Conservation (phyloP, 2,329 filamentous ascomycete species). For the Colletotrichum sp. region DNA sequence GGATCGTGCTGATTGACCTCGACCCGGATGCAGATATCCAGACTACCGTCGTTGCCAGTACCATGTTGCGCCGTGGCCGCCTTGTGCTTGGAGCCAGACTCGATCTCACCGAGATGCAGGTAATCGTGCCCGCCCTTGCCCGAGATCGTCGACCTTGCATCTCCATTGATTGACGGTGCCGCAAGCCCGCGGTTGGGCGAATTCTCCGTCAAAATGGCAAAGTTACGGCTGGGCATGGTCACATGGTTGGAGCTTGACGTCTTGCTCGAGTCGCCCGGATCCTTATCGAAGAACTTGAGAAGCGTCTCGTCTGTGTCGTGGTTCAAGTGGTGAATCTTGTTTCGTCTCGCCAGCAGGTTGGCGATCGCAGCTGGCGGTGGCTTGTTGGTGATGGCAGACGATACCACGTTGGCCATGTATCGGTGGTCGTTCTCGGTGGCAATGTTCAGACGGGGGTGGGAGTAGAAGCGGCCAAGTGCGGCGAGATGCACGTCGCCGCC, state of each 20-base stretch:
- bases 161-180: slow-evolving; percentile 21
- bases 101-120: slow-evolving; percentile 77
- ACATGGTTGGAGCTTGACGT: slow-evolving; percentile 78
- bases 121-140: slow-evolving; percentile 72
- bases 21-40: slow-evolving; percentile 86
- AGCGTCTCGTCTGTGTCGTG: slow-evolving; percentile 87
- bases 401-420: slow-evolving; percentile 95
- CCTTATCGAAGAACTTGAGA: slow-evolving; percentile 88
- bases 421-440: slow-evolving; percentile 83
- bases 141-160: slow-evolving; percentile 30
- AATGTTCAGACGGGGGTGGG: slow-evolving; percentile 79
- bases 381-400: slow-evolving; percentile 94
- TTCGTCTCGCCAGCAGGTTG: slow-evolving; percentile 88
- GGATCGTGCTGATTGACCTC: slow-evolving; percentile 86
- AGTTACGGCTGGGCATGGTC: slow-evolving; percentile 93
- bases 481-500: slow-evolving; percentile 94
- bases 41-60: slow-evolving; percentile 59
- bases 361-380: slow-evolving; percentile 87
- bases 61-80: slow-evolving; percentile 68
- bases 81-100: slow-evolving; percentile 78
- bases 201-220: slow-evolving; percentile 89
- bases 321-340: slow-evolving; percentile 78
- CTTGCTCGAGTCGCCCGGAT: slow-evolving; percentile 80
- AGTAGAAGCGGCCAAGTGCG: slow-evolving; percentile 93
- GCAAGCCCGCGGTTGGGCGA: slow-evolving; percentile 58